Conservation (phyloP, 169 alveolate species). For the Theileria orientalis region DNA sequence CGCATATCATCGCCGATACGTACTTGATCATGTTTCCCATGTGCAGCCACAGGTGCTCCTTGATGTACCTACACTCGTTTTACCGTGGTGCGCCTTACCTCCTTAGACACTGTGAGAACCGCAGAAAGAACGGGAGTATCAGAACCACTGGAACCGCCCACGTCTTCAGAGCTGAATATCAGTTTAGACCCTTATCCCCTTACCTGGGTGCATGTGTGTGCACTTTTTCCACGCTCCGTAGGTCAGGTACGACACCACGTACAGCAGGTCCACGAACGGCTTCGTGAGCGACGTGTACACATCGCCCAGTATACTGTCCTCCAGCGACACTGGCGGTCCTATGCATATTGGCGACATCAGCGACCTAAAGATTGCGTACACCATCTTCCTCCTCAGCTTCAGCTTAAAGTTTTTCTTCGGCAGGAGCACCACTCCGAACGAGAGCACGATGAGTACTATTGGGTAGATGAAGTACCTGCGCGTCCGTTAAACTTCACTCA, state of each 20-base stretch:
- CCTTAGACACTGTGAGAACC: conserved; percentile 81
- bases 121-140: conserved; percentile 78
- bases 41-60: conserved; percentile 44
- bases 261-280: conserved; percentile 47
- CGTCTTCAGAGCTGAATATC: conserved; percentile 45
- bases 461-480: conserved; percentile 38
- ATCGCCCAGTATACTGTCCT: conserved; percentile 62
- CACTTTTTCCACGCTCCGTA: background rate
- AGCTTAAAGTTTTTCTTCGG: conserved; percentile 52
- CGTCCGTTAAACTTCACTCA: background rate
- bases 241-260: conserved; percentile 39
- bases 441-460: conserved; percentile 3
- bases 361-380: conserved; percentile 31
- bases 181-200: background rate
- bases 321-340: conserved; percentile 54
- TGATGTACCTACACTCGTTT: conserved; percentile 5
- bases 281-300: conserved; percentile 57
- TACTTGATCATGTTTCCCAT: conserved; percentile 38
- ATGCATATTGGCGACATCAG: conserved; percentile 41
- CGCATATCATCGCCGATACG: conserved; percentile 23
- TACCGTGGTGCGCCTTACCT: conserved; percentile 47
- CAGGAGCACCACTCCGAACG: conserved; percentile 13
- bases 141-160: conserved; percentile 77
- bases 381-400: conserved; percentile 33
- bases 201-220: background rate